A percentile compares a stretch with the other conserved stretches of the same genome.
phyloP scores from a whole-genome alignment of 2,329 filamentous ascomycete genomes.

The Coniochaeta sp. region DNA sequence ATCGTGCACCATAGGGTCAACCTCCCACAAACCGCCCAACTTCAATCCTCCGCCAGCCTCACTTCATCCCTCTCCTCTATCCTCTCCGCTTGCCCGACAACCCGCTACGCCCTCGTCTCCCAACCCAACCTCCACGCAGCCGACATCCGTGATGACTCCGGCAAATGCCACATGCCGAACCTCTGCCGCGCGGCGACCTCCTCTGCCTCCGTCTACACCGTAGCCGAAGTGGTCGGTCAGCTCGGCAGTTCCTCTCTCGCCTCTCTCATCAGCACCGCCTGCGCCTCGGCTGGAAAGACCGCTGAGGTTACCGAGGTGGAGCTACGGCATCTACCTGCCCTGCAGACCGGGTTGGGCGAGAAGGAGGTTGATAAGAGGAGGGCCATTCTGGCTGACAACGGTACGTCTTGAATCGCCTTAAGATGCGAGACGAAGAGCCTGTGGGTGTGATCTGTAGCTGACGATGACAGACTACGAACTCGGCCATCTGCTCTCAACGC shows the following conservation, averaged over 20 bases:
- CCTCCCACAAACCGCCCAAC: constrained; percentile 22
- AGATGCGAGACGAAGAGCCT: too few relatives aligned
- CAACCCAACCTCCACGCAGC: constrained; percentile 66
- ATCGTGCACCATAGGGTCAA: neutral
- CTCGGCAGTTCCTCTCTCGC: constrained; percentile 32
- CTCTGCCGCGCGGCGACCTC: constrained; percentile 34
- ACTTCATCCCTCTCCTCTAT: constrained; percentile 35
- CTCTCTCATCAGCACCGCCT: constrained; percentile 37
- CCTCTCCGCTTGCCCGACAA: constrained; percentile 62
- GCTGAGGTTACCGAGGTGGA: constrained; percentile 24
- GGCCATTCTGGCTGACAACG: constrained; percentile 37
- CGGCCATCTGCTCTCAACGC: constrained; percentile 35
- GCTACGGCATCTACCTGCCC: constrained; percentile 30
- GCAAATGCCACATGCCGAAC: constrained; percentile 43
- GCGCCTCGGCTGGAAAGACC: constrained; percentile 30
- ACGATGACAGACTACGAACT: constrained; percentile 40
- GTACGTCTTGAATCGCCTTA: constrained; percentile 23
- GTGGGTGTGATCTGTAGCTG: neutral
- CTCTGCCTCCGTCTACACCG: constrained; percentile 31
- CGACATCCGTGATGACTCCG: constrained; percentile 51
- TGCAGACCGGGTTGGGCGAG: neutral
- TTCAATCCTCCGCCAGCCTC: constrained; percentile 41
- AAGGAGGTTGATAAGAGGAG: constrained; percentile 35
- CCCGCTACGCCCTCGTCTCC: constrained; percentile 68
- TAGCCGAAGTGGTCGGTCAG: constrained; percentile 51